Evolutionary conservation across 768 basidiomycete species (phyloP).

Genomic region (Gloeophyllum trabeum): DNA sequence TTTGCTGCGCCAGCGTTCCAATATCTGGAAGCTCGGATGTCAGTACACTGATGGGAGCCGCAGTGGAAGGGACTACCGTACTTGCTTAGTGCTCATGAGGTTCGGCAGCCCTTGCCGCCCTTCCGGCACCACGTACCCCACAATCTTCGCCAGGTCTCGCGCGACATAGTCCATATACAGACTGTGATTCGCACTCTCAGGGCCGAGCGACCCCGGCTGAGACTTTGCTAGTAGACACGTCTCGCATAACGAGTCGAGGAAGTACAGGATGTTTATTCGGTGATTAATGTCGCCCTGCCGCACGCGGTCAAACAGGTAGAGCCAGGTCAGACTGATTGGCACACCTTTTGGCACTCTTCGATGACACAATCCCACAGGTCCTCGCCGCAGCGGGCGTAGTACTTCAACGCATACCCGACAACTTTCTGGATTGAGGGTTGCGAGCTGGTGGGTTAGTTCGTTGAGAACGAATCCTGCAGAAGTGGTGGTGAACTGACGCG

Average conservation of each 20-base stretch:
- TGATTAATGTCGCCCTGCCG: slow-evolving; percentile 66
- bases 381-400: slow-evolving; percentile 76
- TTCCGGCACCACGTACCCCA: slow-evolving; percentile 79
- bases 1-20: slow-evolving; percentile 87
- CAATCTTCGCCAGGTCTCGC: slow-evolving; percentile 68
- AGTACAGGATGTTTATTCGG: slow-evolving; percentile 88
- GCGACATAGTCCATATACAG: slow-evolving; percentile 72
- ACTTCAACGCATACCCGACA: slow-evolving; percentile 76
- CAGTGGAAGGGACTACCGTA: slow-evolving; percentile 17
- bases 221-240: slow-evolving; percentile 60
- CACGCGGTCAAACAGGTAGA: background rate
- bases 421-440: slow-evolving; percentile 86
- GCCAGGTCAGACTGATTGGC: slow-evolving; percentile 3
- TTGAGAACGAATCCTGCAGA: slow-evolving; percentile 11
- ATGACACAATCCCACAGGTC: slow-evolving; percentile 91
- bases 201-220: slow-evolving; percentile 30
- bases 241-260: slow-evolving; percentile 83
- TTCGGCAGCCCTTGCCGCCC: slow-evolving; percentile 85
- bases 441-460: slow-evolving; percentile 33
- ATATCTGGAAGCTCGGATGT: slow-evolving; percentile 38
- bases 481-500: slow-evolving; percentile 34
- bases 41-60: background rate
- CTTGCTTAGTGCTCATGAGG: slow-evolving; percentile 80
- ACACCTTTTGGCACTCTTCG: slow-evolving; percentile 83
- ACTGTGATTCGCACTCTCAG: slow-evolving; percentile 24